Evolutionary conservation across 768 basidiomycete genomes (phyloP).

Genomic region (Macrolepiota albuminosa): DNA sequence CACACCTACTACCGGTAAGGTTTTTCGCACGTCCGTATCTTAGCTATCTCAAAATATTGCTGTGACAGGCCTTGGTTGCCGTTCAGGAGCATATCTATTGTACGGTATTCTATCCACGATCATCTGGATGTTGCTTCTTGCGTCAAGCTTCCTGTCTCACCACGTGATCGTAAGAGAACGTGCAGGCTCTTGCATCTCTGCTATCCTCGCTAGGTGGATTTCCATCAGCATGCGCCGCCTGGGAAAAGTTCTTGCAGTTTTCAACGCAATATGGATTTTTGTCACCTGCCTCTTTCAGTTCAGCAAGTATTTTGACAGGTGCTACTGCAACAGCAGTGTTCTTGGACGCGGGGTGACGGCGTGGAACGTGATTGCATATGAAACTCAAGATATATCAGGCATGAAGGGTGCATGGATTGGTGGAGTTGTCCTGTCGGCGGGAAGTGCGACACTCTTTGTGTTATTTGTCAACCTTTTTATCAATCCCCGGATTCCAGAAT

Average conservation of each 20-base stretch:
- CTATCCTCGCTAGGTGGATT: constrained; percentile 10
- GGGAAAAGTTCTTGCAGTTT: constrained; percentile 24
- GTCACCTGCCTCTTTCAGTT: constrained; percentile 27
- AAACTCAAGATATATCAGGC: constrained; percentile 15
- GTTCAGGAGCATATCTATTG: constrained; percentile 25
- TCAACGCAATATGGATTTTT: constrained; percentile 29
- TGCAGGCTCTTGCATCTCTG: neutral
- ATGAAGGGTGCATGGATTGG: constrained; percentile 33
- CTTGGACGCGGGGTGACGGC: constrained; percentile 21
- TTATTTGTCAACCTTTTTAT: constrained; percentile 23
- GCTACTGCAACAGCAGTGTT: constrained; percentile 32
- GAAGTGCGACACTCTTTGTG: constrained; percentile 20
- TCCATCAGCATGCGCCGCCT: constrained; percentile 25
- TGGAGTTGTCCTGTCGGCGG: constrained; percentile 25
- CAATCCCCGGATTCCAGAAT: constrained; percentile 16
- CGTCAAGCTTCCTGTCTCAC: constrained; percentile 26
- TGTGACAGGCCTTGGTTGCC: constrained; percentile 26
- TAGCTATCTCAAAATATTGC: neutral
- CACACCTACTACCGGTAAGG: constrained; percentile 21
- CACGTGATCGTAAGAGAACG: constrained; percentile 11
- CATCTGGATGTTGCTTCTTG: constrained; percentile 26
- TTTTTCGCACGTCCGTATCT: neutral
- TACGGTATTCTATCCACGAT: constrained; percentile 28
- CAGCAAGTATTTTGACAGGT: constrained; percentile 26
- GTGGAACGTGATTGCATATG: constrained; percentile 24